phyloP scores from a whole-genome alignment of 148 eudicot genomes.

The Cornus kousa region DNA sequence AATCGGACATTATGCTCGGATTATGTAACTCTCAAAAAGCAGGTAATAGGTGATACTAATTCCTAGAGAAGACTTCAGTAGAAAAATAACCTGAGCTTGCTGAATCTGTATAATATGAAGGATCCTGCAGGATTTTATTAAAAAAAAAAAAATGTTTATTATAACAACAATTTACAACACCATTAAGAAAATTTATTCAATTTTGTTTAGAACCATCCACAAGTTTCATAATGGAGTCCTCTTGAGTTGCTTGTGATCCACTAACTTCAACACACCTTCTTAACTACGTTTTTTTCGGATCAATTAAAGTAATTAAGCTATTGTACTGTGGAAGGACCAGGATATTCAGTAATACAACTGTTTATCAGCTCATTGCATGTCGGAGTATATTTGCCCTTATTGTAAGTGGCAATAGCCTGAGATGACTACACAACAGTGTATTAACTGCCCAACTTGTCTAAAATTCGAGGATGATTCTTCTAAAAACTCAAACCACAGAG shows the following conservation, averaged over 20 bases:
- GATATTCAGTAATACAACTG: not conserved
- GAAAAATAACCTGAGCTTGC: not conserved
- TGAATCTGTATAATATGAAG: not conserved
- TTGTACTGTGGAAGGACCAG: not conserved
- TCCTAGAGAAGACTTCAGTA: not conserved
- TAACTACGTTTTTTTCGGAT: too few species aligned
- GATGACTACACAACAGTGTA: constrained; percentile 12
- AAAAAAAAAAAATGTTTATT: not conserved
- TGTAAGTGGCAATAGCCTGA: not conserved
- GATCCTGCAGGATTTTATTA: too few species aligned
- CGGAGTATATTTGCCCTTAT: constrained; percentile 9
- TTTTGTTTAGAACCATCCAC: not conserved
- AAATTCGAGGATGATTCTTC: constrained; percentile 30
- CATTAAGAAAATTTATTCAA: not conserved
- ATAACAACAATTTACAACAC: not conserved
- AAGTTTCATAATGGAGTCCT: not conserved
- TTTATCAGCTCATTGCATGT: not conserved
- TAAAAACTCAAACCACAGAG: constrained; percentile 22
- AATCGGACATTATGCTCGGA: not conserved
- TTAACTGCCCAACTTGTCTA: constrained; percentile 6
- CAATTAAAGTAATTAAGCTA: not conserved
- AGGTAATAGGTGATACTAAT: not conserved
- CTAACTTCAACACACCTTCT: not conserved
- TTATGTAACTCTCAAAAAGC: not conserved
- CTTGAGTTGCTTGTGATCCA: not conserved